Percentiles rank a stretch among this genome's conserved stretches.
phyloP scores from a whole-genome alignment of 805 yeast species.

The Kazachstania psychrophila region DNA sequence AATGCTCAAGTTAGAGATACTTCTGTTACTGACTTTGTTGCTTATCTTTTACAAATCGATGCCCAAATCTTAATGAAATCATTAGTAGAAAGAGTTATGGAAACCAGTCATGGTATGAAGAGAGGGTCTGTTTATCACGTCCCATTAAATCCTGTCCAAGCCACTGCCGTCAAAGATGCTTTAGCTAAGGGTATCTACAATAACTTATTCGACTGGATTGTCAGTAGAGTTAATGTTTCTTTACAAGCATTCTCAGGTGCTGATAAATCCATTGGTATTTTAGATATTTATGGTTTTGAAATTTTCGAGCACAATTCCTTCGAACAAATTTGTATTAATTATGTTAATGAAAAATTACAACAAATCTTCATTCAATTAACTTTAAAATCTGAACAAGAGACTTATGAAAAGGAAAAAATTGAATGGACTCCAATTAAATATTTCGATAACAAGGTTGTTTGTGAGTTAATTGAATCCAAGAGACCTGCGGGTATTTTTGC shows the following conservation, averaged over 20 bases:
- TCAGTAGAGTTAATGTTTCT: constrained; percentile 77
- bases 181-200: constrained; percentile 89
- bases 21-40: constrained; percentile 90
- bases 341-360: constrained; percentile 91
- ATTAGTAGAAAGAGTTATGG: constrained; percentile 72
- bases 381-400: constrained; percentile 94
- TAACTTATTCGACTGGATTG: constrained; percentile 94
- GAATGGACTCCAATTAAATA: constrained; percentile 96
- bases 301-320: constrained; percentile 91
- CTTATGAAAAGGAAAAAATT: constrained; percentile 88
- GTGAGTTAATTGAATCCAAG: constrained; percentile 87
- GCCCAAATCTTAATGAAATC: constrained; percentile 56
- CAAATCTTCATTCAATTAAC: constrained; percentile 95
- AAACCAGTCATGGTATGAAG: constrained; percentile 80
- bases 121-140: constrained; percentile 92
- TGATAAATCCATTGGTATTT: constrained; percentile 75
- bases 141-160: constrained; percentile 86
- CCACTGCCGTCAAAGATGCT: constrained; percentile 91
- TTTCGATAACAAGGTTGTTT: constrained; percentile 91
- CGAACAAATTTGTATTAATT: constrained; percentile 91
- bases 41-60: constrained; percentile 78
- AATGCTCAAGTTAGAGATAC: constrained; percentile 74
- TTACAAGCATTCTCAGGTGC: constrained; percentile 46
- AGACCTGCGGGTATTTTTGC: constrained; percentile 97
- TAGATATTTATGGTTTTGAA: constrained; percentile 94